Percentiles rank a stretch among this genome's conserved stretches.
Conservation (phyloP, 1,284 basidiomycete species). For the Apiotrichum laibachii region DNA sequence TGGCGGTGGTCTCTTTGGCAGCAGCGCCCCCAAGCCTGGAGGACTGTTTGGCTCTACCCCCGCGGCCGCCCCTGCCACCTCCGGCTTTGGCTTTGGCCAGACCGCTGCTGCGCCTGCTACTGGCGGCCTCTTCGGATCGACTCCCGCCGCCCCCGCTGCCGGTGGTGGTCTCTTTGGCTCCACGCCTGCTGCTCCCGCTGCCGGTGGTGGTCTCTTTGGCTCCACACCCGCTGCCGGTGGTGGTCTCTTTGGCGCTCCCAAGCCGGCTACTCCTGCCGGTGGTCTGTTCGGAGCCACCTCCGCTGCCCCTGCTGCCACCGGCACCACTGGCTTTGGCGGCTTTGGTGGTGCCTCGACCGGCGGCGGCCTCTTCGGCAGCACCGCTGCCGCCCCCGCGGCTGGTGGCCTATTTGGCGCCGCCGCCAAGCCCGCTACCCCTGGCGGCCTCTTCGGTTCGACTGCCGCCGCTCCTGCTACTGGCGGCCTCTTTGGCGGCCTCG, state of each 20-base stretch:
- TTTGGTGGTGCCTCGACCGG: slow-evolving; percentile 34
- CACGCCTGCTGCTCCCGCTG: slow-evolving; percentile 18
- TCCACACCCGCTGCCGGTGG: slow-evolving; percentile 29
- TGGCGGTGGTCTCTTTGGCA: slow-evolving; percentile 45
- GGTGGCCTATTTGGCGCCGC: slow-evolving; percentile 25
- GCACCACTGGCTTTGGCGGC: slow-evolving; percentile 21
- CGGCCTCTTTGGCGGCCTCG: slow-evolving; percentile 54
- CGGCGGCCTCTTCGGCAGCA: slow-evolving; percentile 29
- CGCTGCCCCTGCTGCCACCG: slow-evolving; percentile 26
- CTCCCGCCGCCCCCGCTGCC: slow-evolving; percentile 27
- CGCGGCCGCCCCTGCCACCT: slow-evolving; percentile 26
- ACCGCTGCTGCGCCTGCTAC: slow-evolving; percentile 30
- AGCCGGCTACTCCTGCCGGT: slow-evolving; percentile 43
- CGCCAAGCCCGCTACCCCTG: slow-evolving; percentile 13
- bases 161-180: slow-evolving; percentile 57
- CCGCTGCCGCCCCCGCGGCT: slow-evolving; percentile 11
- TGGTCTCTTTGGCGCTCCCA: slow-evolving; percentile 56
- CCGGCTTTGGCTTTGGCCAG: slow-evolving; percentile 27
- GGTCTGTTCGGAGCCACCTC: slow-evolving; percentile 50
- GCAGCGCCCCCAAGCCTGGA: slow-evolving; percentile 33
- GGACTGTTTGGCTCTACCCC: slow-evolving; percentile 36
- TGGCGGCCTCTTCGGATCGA: slow-evolving; percentile 46
- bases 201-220: slow-evolving; percentile 53
- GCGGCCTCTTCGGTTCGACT: slow-evolving; percentile 33
- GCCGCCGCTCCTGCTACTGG: slow-evolving; percentile 26